phyloP scores from a whole-genome alignment of 2,329 filamentous ascomycete genomes.

The Stachybotrys chlorohalonatus region DNA sequence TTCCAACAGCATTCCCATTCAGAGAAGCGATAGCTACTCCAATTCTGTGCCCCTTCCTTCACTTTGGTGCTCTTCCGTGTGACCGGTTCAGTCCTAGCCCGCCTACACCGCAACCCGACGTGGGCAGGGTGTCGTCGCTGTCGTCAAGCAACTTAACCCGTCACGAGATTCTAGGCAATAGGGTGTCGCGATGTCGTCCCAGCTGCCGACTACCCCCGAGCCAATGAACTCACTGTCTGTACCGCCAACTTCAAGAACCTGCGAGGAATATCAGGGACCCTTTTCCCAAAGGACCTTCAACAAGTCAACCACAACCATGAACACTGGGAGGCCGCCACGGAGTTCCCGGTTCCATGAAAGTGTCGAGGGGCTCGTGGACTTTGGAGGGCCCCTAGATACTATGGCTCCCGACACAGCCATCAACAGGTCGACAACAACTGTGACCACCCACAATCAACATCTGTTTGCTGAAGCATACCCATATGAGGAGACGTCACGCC shows the following conservation, averaged over 20 bases:
- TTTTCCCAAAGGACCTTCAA: not conserved
- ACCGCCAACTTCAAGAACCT: too few species aligned
- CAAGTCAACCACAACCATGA: not conserved
- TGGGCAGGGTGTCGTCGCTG: too few species aligned
- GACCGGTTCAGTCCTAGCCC: too few species aligned
- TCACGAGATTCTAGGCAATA: too few species aligned
- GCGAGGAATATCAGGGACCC: too few species aligned
- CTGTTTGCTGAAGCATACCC: not conserved
- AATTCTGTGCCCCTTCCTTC: too few species aligned
- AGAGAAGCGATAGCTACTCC: too few species aligned
- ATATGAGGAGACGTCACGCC: not conserved
- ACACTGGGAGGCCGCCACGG: not conserved
- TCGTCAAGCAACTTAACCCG: too few species aligned
- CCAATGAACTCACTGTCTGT: too few species aligned
- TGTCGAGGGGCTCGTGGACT: not conserved
- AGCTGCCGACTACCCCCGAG: not conserved
- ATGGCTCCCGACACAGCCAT: not conserved
- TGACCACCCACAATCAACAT: not conserved
- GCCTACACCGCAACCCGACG: too few species aligned
- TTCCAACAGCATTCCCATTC: too few species aligned
- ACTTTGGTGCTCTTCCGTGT: too few species aligned
- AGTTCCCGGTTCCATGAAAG: not conserved
- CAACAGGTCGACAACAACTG: not conserved
- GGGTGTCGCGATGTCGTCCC: not conserved
- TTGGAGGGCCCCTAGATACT: not conserved